Evolutionary conservation across 805 yeast species (phyloP).

Genomic region (Candida awuae): DNA sequence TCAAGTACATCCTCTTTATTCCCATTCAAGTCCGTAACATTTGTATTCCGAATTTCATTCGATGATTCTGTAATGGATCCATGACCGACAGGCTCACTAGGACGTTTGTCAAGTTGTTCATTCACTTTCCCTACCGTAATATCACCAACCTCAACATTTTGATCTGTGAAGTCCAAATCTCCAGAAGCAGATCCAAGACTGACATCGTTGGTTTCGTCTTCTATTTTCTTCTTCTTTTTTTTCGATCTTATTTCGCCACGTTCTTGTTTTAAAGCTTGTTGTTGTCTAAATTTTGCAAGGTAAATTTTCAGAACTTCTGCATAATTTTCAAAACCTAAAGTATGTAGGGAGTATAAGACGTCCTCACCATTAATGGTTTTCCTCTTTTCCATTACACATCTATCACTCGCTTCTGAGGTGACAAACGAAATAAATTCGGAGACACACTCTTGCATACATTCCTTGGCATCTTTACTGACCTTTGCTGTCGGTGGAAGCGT

Average conservation of each 20-base stretch:
- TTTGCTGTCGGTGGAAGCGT: conserved; percentile 69
- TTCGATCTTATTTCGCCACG: conserved; percentile 43
- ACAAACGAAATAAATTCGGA: conserved; percentile 60
- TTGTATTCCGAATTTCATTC: too few relatives aligned
- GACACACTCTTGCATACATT: conserved; percentile 63
- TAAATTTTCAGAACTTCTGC: conserved; percentile 62
- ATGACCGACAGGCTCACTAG: too few relatives aligned
- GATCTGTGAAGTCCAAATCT: not conserved
- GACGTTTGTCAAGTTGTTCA: not conserved
- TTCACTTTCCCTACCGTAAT: not conserved
- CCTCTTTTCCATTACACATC: conserved; percentile 55
- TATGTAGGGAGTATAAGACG: conserved; percentile 52
- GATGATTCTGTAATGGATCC: too few relatives aligned
- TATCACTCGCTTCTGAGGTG: conserved; percentile 59
- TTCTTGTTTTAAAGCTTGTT: conserved; percentile 66
- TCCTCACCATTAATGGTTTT: conserved; percentile 69
- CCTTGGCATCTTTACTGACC: conserved; percentile 72
- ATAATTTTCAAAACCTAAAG: conserved; percentile 62
- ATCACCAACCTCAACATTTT: too few relatives aligned
- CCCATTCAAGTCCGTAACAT: not conserved
- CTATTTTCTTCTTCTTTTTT: conserved; percentile 10
- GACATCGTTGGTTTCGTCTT: conserved; percentile 11
- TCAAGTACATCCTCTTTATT: not conserved
- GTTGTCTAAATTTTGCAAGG: conserved; percentile 61
- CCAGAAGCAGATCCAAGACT: conserved; percentile 9